Percentiles rank a stretch among this genome's conserved stretches.
These are phyloP conservation scores for Candida oleophila DNA, from an alignment of 805 yeast species.

Conservation along the genomic window DNA sequence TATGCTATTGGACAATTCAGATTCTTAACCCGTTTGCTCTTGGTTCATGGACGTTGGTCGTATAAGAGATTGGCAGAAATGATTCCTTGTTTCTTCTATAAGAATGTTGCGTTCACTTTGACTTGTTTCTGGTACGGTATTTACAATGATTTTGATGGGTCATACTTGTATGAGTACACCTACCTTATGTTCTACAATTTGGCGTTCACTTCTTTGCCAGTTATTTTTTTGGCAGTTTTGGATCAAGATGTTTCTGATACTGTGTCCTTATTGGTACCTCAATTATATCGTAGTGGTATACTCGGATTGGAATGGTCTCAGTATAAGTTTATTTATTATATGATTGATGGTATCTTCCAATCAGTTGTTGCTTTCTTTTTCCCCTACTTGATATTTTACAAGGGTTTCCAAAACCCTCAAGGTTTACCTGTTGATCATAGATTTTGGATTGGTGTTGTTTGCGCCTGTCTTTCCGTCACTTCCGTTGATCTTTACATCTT, in stretches of 20 bases:
- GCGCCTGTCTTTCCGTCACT: conserved; percentile 58
- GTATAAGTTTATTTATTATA: conserved; percentile 56
- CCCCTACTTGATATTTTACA: conserved; percentile 56
- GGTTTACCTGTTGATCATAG: conserved; percentile 65
- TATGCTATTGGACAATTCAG: conserved; percentile 81
- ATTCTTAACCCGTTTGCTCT: conserved; percentile 58
- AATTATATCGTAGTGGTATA: conserved; percentile 67
- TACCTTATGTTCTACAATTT: conserved; percentile 75
- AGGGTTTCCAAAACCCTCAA: conserved; percentile 41
- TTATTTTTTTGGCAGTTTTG: conserved; percentile 65
- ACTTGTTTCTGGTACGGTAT: conserved; percentile 78
- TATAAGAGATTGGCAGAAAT: conserved; percentile 71
- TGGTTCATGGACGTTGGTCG: conserved; percentile 86
- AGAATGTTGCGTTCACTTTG: conserved; percentile 71
- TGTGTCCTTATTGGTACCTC: conserved; percentile 67
- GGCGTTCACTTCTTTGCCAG: conserved; percentile 80
- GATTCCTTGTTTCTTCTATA: conserved; percentile 78
- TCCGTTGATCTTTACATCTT: conserved; percentile 67
- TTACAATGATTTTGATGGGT: conserved; percentile 67
- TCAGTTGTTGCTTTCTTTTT: conserved; percentile 68
- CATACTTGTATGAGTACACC: conserved; percentile 76
- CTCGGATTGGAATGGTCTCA: conserved; percentile 62
- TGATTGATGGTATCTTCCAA: conserved; percentile 71
- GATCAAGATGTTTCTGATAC: conserved; percentile 75
- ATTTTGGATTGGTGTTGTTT: conserved; percentile 68